These are phyloP conservation scores for Dendrothele bispora DNA, from an alignment of 768 basidiomycete species.

Conservation along the genomic window DNA sequence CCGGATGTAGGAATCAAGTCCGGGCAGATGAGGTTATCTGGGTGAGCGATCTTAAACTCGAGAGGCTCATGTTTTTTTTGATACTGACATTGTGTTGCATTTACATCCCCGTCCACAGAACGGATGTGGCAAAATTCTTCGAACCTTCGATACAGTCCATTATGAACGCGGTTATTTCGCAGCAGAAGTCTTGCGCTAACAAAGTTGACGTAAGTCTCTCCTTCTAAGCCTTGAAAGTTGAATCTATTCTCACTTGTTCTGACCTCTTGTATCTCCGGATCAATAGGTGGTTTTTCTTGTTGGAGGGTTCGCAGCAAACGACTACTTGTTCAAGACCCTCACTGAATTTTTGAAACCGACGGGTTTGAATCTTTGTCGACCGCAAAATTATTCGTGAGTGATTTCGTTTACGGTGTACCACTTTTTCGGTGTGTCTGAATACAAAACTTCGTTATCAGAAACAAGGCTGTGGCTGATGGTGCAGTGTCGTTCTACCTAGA, in stretches of 20 bases:
- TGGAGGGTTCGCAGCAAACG: conserved; percentile 53
- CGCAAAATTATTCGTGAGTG: conserved; percentile 48
- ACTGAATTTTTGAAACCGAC: conserved; percentile 31
- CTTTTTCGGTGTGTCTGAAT: too few species aligned
- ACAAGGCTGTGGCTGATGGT: conserved; percentile 44
- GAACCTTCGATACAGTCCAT: conserved; percentile 39
- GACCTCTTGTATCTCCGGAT: too few species aligned
- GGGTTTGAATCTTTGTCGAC: conserved; percentile 37
- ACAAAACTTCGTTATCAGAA: conserved; percentile 24
- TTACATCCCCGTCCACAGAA: background rate
- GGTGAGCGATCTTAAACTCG: conserved; percentile 23
- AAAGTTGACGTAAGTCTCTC: conserved; percentile 26
- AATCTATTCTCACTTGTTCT: background rate
- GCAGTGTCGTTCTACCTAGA: conserved; percentile 38
- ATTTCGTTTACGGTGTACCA: too few species aligned
- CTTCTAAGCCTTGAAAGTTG: too few species aligned
- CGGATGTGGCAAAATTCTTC: conserved; percentile 40
- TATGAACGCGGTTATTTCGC: conserved; percentile 32
- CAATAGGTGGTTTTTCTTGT: conserved; percentile 47
- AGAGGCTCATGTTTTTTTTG: background rate
- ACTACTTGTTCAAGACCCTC: conserved; percentile 45
- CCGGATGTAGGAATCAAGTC: conserved; percentile 34
- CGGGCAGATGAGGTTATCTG: conserved; percentile 38
- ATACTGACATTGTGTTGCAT: conserved; percentile 2
- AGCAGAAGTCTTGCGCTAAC: conserved; percentile 26